phyloP scores from a whole-genome alignment of 192 early-diverging fungal species.

The Backusella mclennaniae region DNA sequence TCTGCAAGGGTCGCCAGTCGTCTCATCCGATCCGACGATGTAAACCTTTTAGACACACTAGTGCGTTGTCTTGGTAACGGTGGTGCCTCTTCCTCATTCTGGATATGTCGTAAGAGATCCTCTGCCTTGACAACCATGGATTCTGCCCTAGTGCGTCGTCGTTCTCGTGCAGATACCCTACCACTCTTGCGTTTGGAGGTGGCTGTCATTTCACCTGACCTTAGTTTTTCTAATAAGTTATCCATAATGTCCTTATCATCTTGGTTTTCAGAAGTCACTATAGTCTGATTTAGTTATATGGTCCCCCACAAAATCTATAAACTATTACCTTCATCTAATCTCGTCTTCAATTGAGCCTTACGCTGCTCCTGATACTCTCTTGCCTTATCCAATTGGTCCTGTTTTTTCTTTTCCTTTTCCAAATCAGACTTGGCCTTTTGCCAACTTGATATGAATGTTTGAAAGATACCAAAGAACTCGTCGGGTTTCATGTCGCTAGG shows the following conservation, averaged over 20 bases:
- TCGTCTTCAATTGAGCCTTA: slow-evolving; percentile 18
- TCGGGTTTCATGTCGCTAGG: slow-evolving; percentile 70
- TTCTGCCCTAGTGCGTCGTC: slow-evolving; percentile 27
- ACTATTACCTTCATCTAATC: background rate
- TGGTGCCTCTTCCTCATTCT: slow-evolving; percentile 39
- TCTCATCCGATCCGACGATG: slow-evolving; percentile 24
- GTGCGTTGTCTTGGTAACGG: slow-evolving; percentile 6
- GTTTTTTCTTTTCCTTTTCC: slow-evolving; percentile 27
- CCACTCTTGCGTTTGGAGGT: slow-evolving; percentile 30
- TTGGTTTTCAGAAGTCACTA: slow-evolving; percentile 35
- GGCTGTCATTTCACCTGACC: slow-evolving; percentile 62
- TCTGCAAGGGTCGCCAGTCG: slow-evolving; percentile 26
- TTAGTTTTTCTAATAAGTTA: slow-evolving; percentile 67
- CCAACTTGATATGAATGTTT: slow-evolving; percentile 74
- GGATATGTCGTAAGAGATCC: slow-evolving; percentile 40
- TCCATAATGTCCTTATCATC: slow-evolving; percentile 80
- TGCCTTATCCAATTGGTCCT: slow-evolving; percentile 41
- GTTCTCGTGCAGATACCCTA: slow-evolving; percentile 19
- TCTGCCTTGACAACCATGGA: slow-evolving; percentile 42
- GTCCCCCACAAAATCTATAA: background rate
- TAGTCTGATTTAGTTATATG: too few species aligned
- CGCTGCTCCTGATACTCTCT: slow-evolving; percentile 28
- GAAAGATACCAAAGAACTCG: slow-evolving; percentile 87
- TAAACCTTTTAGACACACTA: slow-evolving; percentile 20
- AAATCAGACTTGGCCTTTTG: slow-evolving; percentile 56